Evolutionary conservation across 495 filamentous ascomycete genomes (phyloP).

Genomic region (Lasiosphaeris hirsuta): DNA sequence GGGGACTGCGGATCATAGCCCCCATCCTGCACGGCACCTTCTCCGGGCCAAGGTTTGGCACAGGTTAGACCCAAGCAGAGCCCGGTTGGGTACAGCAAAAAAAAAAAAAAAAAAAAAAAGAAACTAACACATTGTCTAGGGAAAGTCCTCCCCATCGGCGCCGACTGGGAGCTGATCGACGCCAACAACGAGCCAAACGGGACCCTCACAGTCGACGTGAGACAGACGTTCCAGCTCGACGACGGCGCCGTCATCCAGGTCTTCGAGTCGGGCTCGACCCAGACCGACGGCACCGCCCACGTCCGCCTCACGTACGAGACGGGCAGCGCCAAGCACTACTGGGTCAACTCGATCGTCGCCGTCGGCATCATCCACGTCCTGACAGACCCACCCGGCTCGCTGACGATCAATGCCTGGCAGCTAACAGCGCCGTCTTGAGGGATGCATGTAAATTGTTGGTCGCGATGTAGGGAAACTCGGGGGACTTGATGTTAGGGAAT

Average conservation of each 20-base stretch:
- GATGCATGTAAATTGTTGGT: no score
- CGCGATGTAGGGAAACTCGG: no score
- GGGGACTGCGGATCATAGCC: constrained; percentile 12
- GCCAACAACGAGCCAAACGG: neutral
- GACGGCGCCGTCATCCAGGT: constrained; percentile 19
- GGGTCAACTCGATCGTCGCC: constrained; percentile 15
- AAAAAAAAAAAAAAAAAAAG: no score
- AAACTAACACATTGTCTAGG: no score
- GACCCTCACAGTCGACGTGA: constrained; percentile 16
- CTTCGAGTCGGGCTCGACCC: constrained; percentile 14
- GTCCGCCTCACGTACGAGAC: constrained; percentile 13
- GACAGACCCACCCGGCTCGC: neutral
- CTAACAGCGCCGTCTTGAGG: no score
- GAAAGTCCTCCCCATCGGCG: constrained; percentile 18
- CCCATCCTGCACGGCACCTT: constrained; percentile 19
- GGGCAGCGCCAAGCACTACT: constrained; percentile 17
- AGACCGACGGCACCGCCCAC: constrained; percentile 11
- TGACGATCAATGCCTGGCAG: constrained; percentile 16
- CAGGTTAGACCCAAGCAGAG: no score
- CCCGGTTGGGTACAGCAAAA: no score
- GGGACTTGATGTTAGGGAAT: no score
- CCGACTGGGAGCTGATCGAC: constrained; percentile 22
- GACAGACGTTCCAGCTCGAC: constrained; percentile 18
- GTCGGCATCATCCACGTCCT: constrained; percentile 4
- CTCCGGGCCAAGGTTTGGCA: constrained; percentile 12